Percentiles rank a stretch among this genome's conserved stretches.
Conservation (phyloP, 306 rosid genomes). For the Fragaria vesca region DNA sequence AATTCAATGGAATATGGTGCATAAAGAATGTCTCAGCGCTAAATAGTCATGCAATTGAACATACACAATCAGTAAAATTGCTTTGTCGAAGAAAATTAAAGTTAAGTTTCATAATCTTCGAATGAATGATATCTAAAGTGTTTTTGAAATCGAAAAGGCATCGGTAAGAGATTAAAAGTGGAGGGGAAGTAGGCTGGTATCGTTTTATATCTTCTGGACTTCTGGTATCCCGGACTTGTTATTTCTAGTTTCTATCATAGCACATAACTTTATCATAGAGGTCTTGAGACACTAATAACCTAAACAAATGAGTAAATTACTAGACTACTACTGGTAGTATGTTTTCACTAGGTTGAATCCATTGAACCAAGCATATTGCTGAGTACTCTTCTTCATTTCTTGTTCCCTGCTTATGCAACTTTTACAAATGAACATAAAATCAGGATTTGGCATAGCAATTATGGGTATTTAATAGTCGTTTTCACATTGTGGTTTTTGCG, state of each 20-base stretch:
- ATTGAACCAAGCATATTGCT: not conserved
- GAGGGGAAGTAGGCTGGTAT: not conserved
- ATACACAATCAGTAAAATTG: not conserved
- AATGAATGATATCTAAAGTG: not conserved
- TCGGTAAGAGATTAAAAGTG: not conserved
- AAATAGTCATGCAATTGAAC: not conserved
- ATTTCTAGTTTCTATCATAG: not conserved
- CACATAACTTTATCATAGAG: not conserved
- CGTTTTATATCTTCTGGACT: not conserved
- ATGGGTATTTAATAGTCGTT: not conserved
- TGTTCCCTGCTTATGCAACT: not conserved
- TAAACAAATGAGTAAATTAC: not conserved
- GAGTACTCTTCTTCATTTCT: not conserved
- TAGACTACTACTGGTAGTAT: not conserved
- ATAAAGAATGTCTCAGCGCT: not conserved
- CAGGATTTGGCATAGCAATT: not conserved
- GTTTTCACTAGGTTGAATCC: not conserved
- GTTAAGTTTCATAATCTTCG: not conserved
- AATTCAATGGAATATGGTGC: not conserved
- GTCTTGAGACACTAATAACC: not conserved
- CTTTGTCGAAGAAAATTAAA: not conserved
- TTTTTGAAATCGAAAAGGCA: not conserved
- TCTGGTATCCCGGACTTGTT: not conserved
- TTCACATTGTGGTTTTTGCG: constrained; percentile 18
- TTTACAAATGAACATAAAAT: not conserved